Base-by-base conservation (phyloP, 768 basidiomycete genomes). In the Suillus occidentalis region DNA sequence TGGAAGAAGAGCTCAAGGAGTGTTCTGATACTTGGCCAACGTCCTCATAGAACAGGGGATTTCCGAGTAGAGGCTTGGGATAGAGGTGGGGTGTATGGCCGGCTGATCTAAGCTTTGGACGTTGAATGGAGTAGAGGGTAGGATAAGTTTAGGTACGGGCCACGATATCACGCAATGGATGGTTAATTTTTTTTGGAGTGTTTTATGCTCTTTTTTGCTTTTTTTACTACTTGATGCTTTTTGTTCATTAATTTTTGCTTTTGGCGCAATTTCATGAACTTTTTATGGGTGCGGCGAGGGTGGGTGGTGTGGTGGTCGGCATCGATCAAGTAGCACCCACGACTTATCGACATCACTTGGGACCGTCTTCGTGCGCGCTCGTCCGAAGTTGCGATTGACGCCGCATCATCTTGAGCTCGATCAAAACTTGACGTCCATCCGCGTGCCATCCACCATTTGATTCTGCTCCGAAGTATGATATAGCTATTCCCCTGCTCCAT, bases 1-100 rank as follows among this genome's bases (percentile, higher is more conserved):
- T 97, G 16, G 85, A 92, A 73, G 89, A 91, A 66, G 93, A 96
- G 72, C 71, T 91, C 9, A 63, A 40, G 25, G 75, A 76, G 55
- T 45, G 36, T 20, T 6, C 43, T 40, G 52, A 53, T 2, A 6
- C 16, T 18, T 53, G 28, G 28, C 16, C 52, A 0, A 31, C 28
- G 28, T 50, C 49, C 12, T 28, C 57, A 12, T 58, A 58, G 57
- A 58, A 40, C 2, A 10, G 8, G 31, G 18, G 31, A 55, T 31
- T 55, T 40, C 10, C 49, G 49, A 50, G 22, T 39, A 57, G 37
- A 58, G 9, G 16, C 22, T 16, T 39, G 39, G 13, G 52, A 53
- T 53, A 53, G 52, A 31, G 28, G 28, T 52, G 28, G 18, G 34
- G 5, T 20, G 53, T 5, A n/a, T 9, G 9, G 5, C 10, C 37